phyloP scores from a whole-genome alignment of 148 eudicot species.

The Rhododendron ferrugineum region DNA sequence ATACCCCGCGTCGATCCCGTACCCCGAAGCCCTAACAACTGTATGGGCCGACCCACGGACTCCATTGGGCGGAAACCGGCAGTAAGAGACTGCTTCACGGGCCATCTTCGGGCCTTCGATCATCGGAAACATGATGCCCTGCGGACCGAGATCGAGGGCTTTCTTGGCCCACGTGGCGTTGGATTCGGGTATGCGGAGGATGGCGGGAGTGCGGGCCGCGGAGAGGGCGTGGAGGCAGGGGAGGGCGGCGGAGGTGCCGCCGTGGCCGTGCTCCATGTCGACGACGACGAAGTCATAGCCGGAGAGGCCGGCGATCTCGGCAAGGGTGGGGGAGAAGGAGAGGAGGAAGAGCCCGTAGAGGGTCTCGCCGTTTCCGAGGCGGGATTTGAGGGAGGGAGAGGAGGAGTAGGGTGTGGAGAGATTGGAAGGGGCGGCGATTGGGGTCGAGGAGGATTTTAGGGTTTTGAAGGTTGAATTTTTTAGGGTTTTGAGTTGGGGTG shows the following conservation, averaged over 20 bases:
- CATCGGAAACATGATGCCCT: conserved; percentile 92
- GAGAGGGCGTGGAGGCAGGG: conserved; percentile 62
- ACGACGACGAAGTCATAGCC: conserved; percentile 84
- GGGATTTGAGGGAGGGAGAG: conserved; percentile 47
- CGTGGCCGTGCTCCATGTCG: conserved; percentile 92
- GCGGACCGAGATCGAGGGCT: conserved; percentile 89
- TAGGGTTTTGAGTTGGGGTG: not conserved
- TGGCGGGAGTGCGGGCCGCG: conserved; percentile 57
- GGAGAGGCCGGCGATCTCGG: conserved; percentile 75
- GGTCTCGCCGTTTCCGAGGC: conserved; percentile 59
- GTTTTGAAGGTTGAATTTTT: not conserved
- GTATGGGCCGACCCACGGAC: conserved; percentile 82
- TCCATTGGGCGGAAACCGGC: conserved; percentile 79
- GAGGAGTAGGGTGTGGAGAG: conserved; percentile 7
- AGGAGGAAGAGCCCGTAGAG: conserved; percentile 83
- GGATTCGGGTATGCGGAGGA: conserved; percentile 68
- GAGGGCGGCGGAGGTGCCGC: conserved; percentile 57
- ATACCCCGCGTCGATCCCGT: conserved; percentile 66
- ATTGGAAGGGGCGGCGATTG: not conserved
- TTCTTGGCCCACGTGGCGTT: conserved; percentile 74
- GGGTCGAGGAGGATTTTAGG: conserved; percentile 17
- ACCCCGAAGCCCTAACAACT: conserved; percentile 76
- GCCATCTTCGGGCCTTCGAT: conserved; percentile 45
- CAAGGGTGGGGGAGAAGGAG: conserved; percentile 64
- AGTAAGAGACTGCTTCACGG: conserved; percentile 64